These are phyloP conservation scores for Solanum pinnatisectum DNA, from an alignment of 257 asterid species.

Conservation along the genomic window DNA sequence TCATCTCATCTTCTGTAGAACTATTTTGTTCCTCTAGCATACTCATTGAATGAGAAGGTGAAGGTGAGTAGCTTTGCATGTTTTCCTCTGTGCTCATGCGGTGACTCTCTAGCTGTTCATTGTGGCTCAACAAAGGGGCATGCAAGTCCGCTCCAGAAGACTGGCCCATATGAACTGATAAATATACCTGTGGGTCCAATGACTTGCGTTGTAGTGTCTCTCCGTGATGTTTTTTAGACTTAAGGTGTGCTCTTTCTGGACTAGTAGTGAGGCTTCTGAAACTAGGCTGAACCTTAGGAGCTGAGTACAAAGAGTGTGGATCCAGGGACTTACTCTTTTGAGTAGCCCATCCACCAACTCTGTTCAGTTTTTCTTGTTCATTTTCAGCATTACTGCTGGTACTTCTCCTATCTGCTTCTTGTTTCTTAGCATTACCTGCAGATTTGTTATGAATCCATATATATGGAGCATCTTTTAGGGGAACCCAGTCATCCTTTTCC, in stretches of 20 bases:
- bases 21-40: conserved; percentile 22
- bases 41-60: conserved; percentile 29
- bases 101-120: conserved; percentile 22
- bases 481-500: conserved; percentile 89
- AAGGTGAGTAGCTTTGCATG: conserved; percentile 2
- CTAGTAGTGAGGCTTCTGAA: not conserved
- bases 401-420: conserved; percentile 22
- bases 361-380: conserved; percentile 17
- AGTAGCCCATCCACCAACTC: conserved; percentile 2
- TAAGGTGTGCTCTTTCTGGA: not conserved
- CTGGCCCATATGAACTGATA: conserved; percentile 2
- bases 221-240: not conserved
- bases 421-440: conserved; percentile 17
- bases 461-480: conserved; percentile 66
- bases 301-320: conserved; percentile 16
- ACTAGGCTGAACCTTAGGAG: conserved; percentile 8
- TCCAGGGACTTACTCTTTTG: conserved; percentile 17
- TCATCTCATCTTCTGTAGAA: conserved; percentile 43
- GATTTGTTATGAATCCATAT: conserved; percentile 61
- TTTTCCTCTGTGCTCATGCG: conserved; percentile 22
- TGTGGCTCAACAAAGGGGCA: conserved; percentile 33
- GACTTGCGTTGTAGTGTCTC: not conserved
- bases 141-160: conserved; percentile 27
- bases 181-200: conserved; percentile 16
- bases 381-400: conserved; percentile 16